Evolutionary conservation across 495 filamentous ascomycete genomes (phyloP).

Genomic region (Penicillium silybi): DNA sequence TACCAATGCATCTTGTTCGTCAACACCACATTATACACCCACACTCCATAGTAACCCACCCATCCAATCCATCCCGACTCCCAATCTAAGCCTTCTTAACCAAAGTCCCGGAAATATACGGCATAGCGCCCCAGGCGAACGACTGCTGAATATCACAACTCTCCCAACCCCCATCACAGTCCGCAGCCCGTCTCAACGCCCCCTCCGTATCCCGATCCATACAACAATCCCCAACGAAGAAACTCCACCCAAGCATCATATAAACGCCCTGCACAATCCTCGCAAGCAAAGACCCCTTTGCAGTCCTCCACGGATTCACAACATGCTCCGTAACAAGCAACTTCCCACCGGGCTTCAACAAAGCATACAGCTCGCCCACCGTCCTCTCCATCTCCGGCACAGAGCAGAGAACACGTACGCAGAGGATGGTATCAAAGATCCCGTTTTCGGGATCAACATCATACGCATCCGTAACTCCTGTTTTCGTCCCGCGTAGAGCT

Average conservation of each 20-base stretch:
- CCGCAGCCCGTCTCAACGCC: slow-evolving; percentile 43
- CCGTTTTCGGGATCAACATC: slow-evolving; percentile 19
- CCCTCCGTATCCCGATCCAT: slow-evolving; percentile 53
- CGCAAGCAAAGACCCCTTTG: slow-evolving; percentile 48
- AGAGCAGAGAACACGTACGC: slow-evolving; percentile 67
- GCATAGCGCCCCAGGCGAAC: slow-evolving; percentile 45
- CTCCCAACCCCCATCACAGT: slow-evolving; percentile 50
- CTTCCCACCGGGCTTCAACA: slow-evolving; percentile 62
- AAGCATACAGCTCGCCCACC: slow-evolving; percentile 53
- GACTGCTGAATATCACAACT: slow-evolving; percentile 49
- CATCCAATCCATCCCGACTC: not conserved
- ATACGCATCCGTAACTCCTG: slow-evolving; percentile 22
- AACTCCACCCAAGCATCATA: slow-evolving; percentile 34
- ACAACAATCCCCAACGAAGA: slow-evolving; percentile 56
- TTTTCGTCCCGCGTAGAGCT: slow-evolving; percentile 35
- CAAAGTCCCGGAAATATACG: slow-evolving; percentile 54
- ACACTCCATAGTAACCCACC: not conserved
- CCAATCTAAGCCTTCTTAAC: slow-evolving; percentile 37
- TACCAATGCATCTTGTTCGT: not conserved
- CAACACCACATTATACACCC: not conserved
- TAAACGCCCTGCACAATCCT: slow-evolving; percentile 37
- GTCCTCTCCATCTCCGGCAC: slow-evolving; percentile 60
- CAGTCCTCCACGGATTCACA: slow-evolving; percentile 39
- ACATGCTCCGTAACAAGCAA: slow-evolving; percentile 75
- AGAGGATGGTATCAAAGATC: slow-evolving; percentile 64